These are phyloP conservation scores for Glycine tomentella DNA, from an alignment of 306 rosid genomes.

Conservation along the genomic window DNA sequence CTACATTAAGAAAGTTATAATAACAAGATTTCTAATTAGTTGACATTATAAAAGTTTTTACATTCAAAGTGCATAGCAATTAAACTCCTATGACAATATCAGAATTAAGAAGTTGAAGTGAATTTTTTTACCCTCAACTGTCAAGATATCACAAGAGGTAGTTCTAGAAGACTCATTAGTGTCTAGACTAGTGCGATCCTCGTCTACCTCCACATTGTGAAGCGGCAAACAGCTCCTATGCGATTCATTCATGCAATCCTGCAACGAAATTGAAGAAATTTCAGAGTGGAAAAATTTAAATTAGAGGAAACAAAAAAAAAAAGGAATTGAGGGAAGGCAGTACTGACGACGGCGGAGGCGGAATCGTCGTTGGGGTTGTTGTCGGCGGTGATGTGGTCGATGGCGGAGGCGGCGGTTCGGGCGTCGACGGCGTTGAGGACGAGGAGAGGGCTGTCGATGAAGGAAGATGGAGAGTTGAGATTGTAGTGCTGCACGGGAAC, in stretches of 20 bases:
- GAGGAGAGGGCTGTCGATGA: constrained; percentile 83
- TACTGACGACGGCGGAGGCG: constrained; percentile 67
- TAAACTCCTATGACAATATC: neutral
- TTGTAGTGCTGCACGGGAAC: constrained; percentile 92
- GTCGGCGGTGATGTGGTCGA: constrained; percentile 63
- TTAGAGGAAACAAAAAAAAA: too few species aligned
- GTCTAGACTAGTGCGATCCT: constrained; percentile 81
- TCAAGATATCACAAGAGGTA: constrained; percentile 59
- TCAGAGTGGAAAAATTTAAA: neutral
- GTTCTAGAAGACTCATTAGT: constrained; percentile 70
- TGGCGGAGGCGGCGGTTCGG: constrained; percentile 58
- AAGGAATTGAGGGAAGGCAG: neutral
- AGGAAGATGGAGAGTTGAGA: constrained; percentile 80
- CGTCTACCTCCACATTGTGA: constrained; percentile 76
- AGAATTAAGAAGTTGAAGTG: neutral
- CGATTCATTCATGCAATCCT: constrained; percentile 84
- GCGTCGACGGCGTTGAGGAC: constrained; percentile 81
- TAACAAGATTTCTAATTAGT: too few species aligned
- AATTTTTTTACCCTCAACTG: constrained; percentile 65
- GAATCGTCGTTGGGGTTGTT: constrained; percentile 53
- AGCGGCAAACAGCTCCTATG: constrained; percentile 72
- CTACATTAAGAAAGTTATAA: too few species aligned
- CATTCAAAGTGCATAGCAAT: too few species aligned
- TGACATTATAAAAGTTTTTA: too few species aligned
- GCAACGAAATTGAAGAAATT: neutral